Conservation (phyloP, 2,329 filamentous ascomycete genomes). For the Peltaster fructicola region DNA sequence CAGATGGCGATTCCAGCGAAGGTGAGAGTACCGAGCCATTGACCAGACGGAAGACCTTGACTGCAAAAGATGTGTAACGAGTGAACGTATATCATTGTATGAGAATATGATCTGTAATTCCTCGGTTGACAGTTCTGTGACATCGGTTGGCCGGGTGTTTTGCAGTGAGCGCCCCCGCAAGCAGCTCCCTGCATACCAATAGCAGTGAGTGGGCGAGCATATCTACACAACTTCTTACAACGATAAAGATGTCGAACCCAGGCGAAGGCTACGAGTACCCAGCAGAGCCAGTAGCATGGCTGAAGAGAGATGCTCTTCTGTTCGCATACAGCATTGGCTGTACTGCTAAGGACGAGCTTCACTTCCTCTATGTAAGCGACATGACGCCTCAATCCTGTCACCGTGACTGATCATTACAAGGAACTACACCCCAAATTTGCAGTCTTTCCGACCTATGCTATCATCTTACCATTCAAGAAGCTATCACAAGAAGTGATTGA, state of each 20-base stretch:
- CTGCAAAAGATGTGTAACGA: no score
- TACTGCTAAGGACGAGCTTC: constrained; percentile 71
- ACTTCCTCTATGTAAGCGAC: constrained; percentile 65
- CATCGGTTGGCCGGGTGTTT: no score
- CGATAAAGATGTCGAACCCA: constrained; percentile 18
- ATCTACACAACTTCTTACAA: no score
- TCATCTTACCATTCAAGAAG: constrained; percentile 71
- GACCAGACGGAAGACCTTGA: no score
- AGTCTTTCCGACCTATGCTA: constrained; percentile 76
- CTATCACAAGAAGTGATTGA: constrained; percentile 60
- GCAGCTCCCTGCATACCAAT: no score
- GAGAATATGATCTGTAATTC: no score
- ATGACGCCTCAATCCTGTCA: neutral
- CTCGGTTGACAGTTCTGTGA: no score
- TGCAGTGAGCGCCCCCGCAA: no score
- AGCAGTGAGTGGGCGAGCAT: no score
- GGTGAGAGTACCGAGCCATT: no score
- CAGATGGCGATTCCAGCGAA: no score
- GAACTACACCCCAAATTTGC: constrained; percentile 76
- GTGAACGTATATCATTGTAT: no score
- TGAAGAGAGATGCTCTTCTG: constrained; percentile 73
- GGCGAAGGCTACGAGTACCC: constrained; percentile 67
- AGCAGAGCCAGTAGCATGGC: constrained; percentile 57
- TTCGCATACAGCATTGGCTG: constrained; percentile 82
- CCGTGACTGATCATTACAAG: constrained; percentile 26